These are phyloP conservation scores for Phytopythium mirpurense DNA, from an alignment of 352 stramenopile genomes.

Conservation along the genomic window DNA sequence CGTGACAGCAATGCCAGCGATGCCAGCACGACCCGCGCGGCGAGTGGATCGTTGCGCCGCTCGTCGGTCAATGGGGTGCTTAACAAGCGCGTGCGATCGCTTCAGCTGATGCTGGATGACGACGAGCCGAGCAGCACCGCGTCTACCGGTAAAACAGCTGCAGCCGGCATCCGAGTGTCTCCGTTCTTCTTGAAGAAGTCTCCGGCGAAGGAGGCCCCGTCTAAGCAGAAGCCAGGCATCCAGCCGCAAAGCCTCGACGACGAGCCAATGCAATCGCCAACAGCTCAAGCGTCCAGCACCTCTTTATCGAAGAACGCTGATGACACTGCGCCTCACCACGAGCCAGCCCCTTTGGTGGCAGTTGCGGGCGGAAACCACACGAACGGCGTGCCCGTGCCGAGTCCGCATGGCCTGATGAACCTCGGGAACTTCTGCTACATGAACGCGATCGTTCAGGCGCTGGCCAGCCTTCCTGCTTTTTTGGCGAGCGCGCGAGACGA, in stretches of 20 bases:
- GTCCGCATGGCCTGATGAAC: conserved; percentile 91
- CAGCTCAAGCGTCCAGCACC: background rate
- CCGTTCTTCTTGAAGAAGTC: conserved; percentile 38
- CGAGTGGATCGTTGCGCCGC: conserved; percentile 6
- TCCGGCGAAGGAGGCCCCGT: background rate
- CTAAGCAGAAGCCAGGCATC: background rate
- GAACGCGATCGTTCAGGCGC: conserved; percentile 90
- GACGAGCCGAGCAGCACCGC: conserved; percentile 16
- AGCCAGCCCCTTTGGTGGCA: background rate
- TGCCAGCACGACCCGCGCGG: background rate
- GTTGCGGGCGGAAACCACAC: background rate
- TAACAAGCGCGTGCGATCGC: conserved; percentile 73
- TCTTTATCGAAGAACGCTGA: background rate
- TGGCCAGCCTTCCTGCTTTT: conserved; percentile 72
- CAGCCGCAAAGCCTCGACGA: background rate
- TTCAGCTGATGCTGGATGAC: conserved; percentile 74
- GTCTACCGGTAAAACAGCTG: background rate
- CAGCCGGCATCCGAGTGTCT: conserved; percentile 10
- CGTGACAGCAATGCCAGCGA: background rate
- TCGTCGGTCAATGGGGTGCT: conserved; percentile 26
- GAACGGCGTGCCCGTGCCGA: conserved; percentile 14
- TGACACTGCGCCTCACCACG: background rate
- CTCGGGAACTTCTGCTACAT: conserved; percentile 93
- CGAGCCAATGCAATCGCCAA: conserved; percentile 7
- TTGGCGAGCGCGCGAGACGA: conserved; percentile 37